Base-by-base conservation (phyloP, 352 stramenopile genomes). In the Phytophthora aleatoria region DNA sequence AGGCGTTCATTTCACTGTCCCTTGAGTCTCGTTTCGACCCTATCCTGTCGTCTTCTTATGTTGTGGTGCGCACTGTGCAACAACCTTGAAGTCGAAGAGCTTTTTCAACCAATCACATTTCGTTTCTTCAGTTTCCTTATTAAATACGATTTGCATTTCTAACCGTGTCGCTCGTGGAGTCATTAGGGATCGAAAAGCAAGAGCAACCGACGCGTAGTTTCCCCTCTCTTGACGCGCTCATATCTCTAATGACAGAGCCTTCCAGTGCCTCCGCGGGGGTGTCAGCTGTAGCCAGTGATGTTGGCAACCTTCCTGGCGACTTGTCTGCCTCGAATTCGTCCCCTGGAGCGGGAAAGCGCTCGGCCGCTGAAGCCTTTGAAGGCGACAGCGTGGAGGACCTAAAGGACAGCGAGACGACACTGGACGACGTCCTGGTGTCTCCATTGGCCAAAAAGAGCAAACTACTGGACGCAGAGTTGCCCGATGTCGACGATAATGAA, bases 391-490 rank as follows among this genome's bases (percentile, higher is more conserved):
- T 69, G 1, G 67, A 71, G 20, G 67, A 76, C 54, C 28, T 73
- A 6, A 64, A 64, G 12, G 69, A 72, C 53, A 61, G 52, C 8
- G 33, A 66, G 24, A 91, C 82, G 63, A 89, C 77, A 43, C 69
- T 89, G 57, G 82, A 91, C 69, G 82, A 91, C 64, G 79, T 91
- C 13, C 52, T 87, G 50, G 70, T 82, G 54, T 80, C 77, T 20
- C 76, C 77, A 8, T n/a, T 71, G 51, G 27, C 56, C 12, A 91
- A 91, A 60, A 83, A 78, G 63, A 73, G 53, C 42, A 81, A 79
- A 12, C 31, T 81, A 30, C 52, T 85, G 35, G 76, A 83, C 50
- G 64, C 56, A 5, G 69, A 82, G 26, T 68, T 85, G 28, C 77
- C 75, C 0, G 79, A 86, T 61, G 73, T 78, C 56, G 76, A 89